These are phyloP conservation scores for Penicillium pulvis DNA, from an alignment of 495 filamentous ascomycete species.

Conservation along the genomic window DNA sequence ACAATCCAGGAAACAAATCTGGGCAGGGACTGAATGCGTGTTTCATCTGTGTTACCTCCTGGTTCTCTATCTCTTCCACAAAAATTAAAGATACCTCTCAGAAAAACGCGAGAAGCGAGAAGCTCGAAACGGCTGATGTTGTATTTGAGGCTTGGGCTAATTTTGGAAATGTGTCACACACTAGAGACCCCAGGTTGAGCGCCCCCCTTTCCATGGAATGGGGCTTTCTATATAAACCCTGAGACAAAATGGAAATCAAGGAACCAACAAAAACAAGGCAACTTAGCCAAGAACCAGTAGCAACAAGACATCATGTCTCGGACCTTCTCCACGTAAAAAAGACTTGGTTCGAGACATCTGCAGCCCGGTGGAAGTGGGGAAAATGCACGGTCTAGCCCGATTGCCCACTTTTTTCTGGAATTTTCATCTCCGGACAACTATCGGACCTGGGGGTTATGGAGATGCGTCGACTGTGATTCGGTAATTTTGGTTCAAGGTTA, in stretches of 20 bases:
- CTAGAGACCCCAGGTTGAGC: neutral
- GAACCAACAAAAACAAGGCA: slow-evolving; percentile 5
- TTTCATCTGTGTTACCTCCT: slow-evolving; percentile 15
- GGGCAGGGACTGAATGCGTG: slow-evolving; percentile 2
- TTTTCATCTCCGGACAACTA: neutral
- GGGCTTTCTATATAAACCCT: neutral
- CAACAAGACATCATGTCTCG: slow-evolving; percentile 4
- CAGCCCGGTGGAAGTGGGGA: slow-evolving; percentile 1
- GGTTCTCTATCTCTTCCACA: neutral
- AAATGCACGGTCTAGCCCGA: slow-evolving; percentile 6
- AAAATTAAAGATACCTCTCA: no score
- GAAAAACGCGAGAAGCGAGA: no score
- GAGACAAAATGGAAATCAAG: slow-evolving; percentile 3
- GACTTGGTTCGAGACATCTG: slow-evolving; percentile 4
- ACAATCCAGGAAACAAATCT: neutral
- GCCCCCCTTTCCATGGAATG: neutral
- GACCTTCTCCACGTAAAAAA: slow-evolving; percentile 4
- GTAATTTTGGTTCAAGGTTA: neutral
- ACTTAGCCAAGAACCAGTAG: slow-evolving; percentile 2
- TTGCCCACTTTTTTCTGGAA: slow-evolving; percentile 7
- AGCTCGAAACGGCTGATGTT: neutral
- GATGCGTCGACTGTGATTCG: neutral
- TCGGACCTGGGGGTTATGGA: neutral
- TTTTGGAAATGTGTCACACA: slow-evolving; percentile 3
- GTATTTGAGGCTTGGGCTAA: neutral